phyloP scores from a whole-genome alignment of 106 monocot species.

The Gastrodia elata region DNA sequence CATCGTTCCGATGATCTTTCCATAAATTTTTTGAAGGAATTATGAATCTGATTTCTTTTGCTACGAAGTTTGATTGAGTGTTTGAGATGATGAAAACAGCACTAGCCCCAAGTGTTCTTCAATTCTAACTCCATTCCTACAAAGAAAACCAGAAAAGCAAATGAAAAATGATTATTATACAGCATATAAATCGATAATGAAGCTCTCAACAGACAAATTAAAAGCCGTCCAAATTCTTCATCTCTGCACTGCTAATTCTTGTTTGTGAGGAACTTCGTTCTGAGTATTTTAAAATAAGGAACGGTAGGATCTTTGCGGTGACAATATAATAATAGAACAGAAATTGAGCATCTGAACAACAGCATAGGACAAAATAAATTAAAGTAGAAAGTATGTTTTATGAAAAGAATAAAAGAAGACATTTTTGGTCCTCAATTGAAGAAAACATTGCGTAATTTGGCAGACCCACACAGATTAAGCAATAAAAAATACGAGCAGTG shows the following conservation, averaged over 20 bases:
- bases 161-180: conserved; percentile 4
- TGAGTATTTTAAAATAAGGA: too few species aligned
- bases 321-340: neutral
- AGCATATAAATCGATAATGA: neutral
- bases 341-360: neutral
- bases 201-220: neutral
- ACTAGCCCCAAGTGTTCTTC: conserved; percentile 2
- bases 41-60: neutral
- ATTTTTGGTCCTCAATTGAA: neutral
- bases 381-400: neutral
- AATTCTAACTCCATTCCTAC: conserved; percentile 16
- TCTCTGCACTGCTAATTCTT: too few species aligned
- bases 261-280: too few species aligned
- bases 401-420: neutral
- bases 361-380: neutral
- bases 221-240: too few species aligned
- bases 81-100: conserved; percentile 13
- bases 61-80: neutral
- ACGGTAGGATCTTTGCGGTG: neutral
- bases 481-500: conserved; percentile 3
- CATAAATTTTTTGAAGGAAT: conserved; percentile 15
- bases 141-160: neutral
- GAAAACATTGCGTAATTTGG: neutral
- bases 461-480: neutral
- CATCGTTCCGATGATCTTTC: conserved; percentile 17